Base-by-base conservation (phyloP, 1,284 basidiomycete species). In the Schizopora paradoxa region DNA sequence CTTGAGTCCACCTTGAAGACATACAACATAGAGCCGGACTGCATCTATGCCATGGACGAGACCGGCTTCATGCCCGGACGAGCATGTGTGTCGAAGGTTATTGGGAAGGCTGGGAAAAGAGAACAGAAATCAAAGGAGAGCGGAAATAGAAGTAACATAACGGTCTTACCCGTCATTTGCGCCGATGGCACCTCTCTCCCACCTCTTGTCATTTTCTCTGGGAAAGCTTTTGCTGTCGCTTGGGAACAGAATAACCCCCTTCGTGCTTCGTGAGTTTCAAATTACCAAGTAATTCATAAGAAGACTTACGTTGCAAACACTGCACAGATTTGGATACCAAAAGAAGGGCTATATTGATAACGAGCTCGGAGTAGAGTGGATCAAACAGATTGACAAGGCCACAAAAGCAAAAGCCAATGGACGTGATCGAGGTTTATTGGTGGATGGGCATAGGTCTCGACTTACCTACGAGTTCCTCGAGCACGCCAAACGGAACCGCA, bases 1-100 rank as follows among this genome's bases (percentile, higher is more conserved):
- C 57, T 57, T 1, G 51, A 51, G 29, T 43, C 48, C 10, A 52
- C 49, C 19, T 48, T 65, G 27, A 48, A 14, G 41, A 47, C 41
- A 39, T 23, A 52, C 11, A 25, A 40, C 4, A 54, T 57, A 31
- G 26, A 47, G 4, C 38, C 47, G 13, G 56, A 67, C 16, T 49
- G 52, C 19, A 11, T 41, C 7, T 41, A 41, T 41, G 39, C 26
- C 4, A 18, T 27, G 26, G 39, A 41, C 19, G 39, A 41, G 19
- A 41, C 39, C 14, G 39, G 39, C 4, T 41, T 41, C 14, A 29
- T 41, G 26, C 39, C 39, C 13, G 39, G 39, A 6, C 13, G 21
- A 28, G 21, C 6, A 4, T 3, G 19, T 6, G 14, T 6, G 5
- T 6, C 13, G 14, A 41, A 29, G 19, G 18, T 23, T 8, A 41